Evolutionary conservation across 2,329 filamentous ascomycete genomes (phyloP), one percentile per base, ranked within the genome.

Genomic region (Colletotrichum limetticola): DNA sequence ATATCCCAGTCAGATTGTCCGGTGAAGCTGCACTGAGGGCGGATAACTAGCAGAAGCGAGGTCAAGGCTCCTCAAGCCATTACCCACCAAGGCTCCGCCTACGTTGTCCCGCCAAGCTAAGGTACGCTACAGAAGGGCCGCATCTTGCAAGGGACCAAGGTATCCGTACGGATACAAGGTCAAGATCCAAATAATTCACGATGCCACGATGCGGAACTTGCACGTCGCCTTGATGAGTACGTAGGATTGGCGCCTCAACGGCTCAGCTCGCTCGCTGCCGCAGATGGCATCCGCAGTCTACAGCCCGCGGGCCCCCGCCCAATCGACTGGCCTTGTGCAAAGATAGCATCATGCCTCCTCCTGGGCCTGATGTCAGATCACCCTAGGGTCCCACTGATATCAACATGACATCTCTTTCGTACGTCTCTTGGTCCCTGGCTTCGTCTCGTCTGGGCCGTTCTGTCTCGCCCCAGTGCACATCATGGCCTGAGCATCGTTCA

Each of bases 401-500:
- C 66, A 72, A 70, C 60, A 65, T 65, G 70, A 65, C 70, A 70
- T 70, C 60, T 56, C 60, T 59, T 59, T 63, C 46, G 67, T 59
- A 58, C 24, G 53, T 52, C 42, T 32, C 59, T 68, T 19, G 58
- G 66, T 69, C 49, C 59, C 42, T 66, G 37, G 42, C 56, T 49
- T 49, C 69, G 65, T 55, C 37, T 53, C 58, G 52, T 57, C 57
- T 68, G 37, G 46, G 37, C 59, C 62, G 42, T 37, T 64, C 32
- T 62, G 52, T 56, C 60, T 72, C 46, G 55, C 32, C 55, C 42
- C 46, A 65, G 66, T 8, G 56, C 70, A 72, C 32, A 65, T 65
- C 26, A 72, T 70, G 66, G 70, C 66, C 70, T 65, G 70, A 65
- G 70, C 60, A 65, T 65, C 60, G 46, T 65, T 60, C 70, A 72